Conservation (phyloP, 495 filamentous ascomycete genomes). For the Trichoderma virens region DNA sequence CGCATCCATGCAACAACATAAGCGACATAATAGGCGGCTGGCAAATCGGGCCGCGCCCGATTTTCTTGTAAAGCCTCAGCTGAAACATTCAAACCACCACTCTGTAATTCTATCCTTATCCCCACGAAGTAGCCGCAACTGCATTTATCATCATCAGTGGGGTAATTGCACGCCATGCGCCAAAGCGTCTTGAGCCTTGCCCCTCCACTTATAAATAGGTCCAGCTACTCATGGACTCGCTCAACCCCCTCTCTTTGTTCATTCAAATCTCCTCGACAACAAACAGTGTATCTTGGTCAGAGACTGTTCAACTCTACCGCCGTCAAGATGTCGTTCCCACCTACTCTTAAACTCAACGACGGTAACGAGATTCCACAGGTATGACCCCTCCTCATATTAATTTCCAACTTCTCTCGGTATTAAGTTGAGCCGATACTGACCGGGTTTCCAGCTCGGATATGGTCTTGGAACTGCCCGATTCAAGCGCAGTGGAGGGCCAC, state of each 20-base stretch:
- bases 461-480: constrained; percentile 49
- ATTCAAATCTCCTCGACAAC: not conserved
- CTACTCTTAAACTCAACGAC: constrained; percentile 30
- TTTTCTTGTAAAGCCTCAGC: too few relatives aligned
- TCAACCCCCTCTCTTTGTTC: not conserved
- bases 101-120: not conserved
- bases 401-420: not conserved
- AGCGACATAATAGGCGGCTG: too few relatives aligned
- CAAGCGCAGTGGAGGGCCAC: constrained; percentile 25
- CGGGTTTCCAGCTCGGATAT: constrained; percentile 54
- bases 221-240: not conserved
- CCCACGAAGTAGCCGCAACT: not conserved
- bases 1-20: too few relatives aligned
- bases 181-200: not conserved
- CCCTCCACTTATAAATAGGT: constrained; percentile 7
- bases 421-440: not conserved
- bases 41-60: too few relatives aligned
- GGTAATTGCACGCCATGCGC: constrained; percentile 4
- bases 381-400: constrained; percentile 18
- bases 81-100: not conserved
- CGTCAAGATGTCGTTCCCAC: not conserved
- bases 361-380: constrained; percentile 68
- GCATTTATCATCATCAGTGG: not conserved
- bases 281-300: not conserved
- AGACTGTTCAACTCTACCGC: not conserved